Evolutionary conservation across 257 asterid genomes (phyloP).

Genomic region (Solanum neorickii): DNA sequence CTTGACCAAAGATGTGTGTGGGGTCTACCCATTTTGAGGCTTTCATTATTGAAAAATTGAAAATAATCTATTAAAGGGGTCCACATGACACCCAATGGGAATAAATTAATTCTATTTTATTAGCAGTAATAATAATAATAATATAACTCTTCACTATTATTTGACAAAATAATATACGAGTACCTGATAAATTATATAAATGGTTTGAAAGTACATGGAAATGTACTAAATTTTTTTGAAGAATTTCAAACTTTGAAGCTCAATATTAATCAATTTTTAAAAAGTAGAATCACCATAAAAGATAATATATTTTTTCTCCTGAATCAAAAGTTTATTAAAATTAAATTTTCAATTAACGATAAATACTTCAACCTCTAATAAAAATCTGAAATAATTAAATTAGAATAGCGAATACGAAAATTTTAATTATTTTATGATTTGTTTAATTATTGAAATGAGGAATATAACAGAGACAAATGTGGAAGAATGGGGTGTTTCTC

Average conservation of each 20-base stretch:
- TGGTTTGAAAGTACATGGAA: neutral
- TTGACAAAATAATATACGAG: neutral
- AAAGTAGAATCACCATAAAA: neutral
- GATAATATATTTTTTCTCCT: neutral
- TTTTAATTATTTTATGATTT: too few species aligned
- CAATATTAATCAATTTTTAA: neutral
- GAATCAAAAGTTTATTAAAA: fast-evolving
- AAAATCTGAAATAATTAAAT: too few species aligned
- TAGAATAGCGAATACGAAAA: too few species aligned
- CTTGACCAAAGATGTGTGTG: neutral
- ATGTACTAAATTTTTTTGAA: neutral
- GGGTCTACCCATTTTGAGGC: conserved; percentile 8
- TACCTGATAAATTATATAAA: neutral
- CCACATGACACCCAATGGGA: neutral
- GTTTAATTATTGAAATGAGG: neutral
- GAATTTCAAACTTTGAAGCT: neutral
- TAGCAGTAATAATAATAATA: neutral
- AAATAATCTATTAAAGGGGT: neutral
- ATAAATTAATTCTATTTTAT: neutral
- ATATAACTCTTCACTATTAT: neutral
- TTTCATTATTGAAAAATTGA: neutral
- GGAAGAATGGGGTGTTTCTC: neutral
- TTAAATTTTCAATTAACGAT: neutral
- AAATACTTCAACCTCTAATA: neutral
- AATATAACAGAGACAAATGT: neutral